Percentiles rank a stretch among this genome's conserved stretches.
Evolutionary conservation across 2,329 filamentous ascomycete genomes (phyloP).

Genomic region (Sclerotinia spermophila): DNA sequence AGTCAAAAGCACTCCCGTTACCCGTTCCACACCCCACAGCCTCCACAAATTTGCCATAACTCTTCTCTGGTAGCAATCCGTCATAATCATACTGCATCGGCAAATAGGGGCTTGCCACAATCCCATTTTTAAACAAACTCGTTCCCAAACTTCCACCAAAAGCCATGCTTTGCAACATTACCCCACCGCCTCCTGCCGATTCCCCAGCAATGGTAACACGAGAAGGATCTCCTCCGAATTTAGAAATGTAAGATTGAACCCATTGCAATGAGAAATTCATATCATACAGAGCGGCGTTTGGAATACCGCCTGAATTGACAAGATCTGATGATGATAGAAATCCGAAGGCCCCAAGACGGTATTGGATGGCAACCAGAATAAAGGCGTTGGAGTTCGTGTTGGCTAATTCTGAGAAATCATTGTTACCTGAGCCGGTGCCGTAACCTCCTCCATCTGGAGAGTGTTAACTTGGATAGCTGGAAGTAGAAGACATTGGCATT

Average conservation of each 20-base stretch:
- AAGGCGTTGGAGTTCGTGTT: slow-evolving; percentile 47
- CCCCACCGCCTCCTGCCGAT: slow-evolving; percentile 50
- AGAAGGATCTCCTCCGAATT: slow-evolving; percentile 51
- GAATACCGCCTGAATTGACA: slow-evolving; percentile 49
- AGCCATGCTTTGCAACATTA: slow-evolving; percentile 44
- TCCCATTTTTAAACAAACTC: slow-evolving; percentile 23
- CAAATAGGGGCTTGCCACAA: slow-evolving; percentile 46
- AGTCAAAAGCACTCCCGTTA: slow-evolving; percentile 35
- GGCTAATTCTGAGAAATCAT: slow-evolving; percentile 41
- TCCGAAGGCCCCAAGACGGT: slow-evolving; percentile 64
- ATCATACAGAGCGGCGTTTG: slow-evolving; percentile 63
- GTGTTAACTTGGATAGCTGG: slow-evolving; percentile 33
- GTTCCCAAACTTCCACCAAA: slow-evolving; percentile 20
- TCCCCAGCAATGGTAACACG: slow-evolving; percentile 54
- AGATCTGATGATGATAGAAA: slow-evolving; percentile 60
- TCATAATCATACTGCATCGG: slow-evolving; percentile 51
- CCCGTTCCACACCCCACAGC: slow-evolving; percentile 41
- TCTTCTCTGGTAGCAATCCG: slow-evolving; percentile 42
- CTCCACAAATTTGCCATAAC: slow-evolving; percentile 45
- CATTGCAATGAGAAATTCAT: slow-evolving; percentile 56
- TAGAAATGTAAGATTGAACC: slow-evolving; percentile 51
- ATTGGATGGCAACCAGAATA: slow-evolving; percentile 57
- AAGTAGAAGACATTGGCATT: not conserved
- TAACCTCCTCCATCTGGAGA: slow-evolving; percentile 38
- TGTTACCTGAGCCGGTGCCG: slow-evolving; percentile 34